Evolutionary conservation across 78 protist genomes (phyloP), one percentile per base, ranked within the genome.

Genomic region (Speleostelium caveatum): DNA sequence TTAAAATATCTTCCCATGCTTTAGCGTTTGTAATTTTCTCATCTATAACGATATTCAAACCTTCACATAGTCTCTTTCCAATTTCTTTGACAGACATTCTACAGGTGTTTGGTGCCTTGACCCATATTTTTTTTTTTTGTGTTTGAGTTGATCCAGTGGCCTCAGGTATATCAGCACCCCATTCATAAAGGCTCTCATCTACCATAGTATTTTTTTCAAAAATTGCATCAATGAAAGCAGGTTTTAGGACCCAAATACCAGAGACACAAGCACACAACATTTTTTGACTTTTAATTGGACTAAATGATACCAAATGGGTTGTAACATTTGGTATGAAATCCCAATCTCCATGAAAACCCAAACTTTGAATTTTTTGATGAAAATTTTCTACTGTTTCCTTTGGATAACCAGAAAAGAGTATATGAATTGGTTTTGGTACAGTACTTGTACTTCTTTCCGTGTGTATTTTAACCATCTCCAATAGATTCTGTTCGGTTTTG

Each of bases 231-330:
- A 55, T 4, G 35, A 35, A 73, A 3, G 30, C 12, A n/a, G 45
- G 19, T 73, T 17, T 33, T 21, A 73, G 35, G 35, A 73, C n/a
- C 79, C 79, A 73, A 14, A 39, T 39, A 33, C 79, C 79, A 10
- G 79, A 22, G 5, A 66, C 79, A n/a, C 79, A 73, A 33, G 65
- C 62, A 49, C 56, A 30, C 66, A 73, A 22, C 12, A 55, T 21
- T 32, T 73, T 73, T 30, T 73, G 67, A 7, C 67, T 55, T 35
- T 39, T 28, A 3, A 19, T 53, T 17, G 63, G 61, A 32, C 21
- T 22, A 22, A 19, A 16, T 5, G 66, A 24, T 0, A 73, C 35
- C 0, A 73, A 58, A 55, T 73, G 79, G 5, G 45, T 33, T 6
- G 79, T 73, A 2, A 35, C 49, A 22, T 35, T 33, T 14, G 28